Evolutionary conservation across 192 early-diverging fungal genomes (phyloP), one percentile per base, ranked within the genome.

Genomic region (Geosiphon pyriformis): DNA sequence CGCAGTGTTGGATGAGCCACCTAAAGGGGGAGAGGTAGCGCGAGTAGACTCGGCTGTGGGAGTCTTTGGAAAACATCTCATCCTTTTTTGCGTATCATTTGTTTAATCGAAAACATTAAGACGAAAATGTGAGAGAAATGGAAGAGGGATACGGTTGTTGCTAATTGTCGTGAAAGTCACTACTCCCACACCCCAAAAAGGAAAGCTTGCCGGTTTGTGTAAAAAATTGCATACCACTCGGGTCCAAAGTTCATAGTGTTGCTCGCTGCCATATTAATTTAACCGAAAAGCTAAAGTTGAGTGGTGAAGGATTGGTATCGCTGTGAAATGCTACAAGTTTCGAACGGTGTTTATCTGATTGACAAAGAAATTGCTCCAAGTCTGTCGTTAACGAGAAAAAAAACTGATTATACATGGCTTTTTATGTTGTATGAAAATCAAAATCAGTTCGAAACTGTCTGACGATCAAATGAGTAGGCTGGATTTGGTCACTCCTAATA

Each of bases 201-300:
- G 51, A 31, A 58, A 35, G 32, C 30, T 30, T 26, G 31, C 27
- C 37, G 37, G 37, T 42, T 42, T 20, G 25, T 18, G 63, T 31
- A 29, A 32, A 33, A 57, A 53, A 18, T 6, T 30, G 47, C 64
- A 70, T 84, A 87, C 88, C 89, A 90, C 74, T 89, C 85, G 34
- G 89, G 87, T 68, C 89, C 87, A 76, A 91, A 91, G 79, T 91
- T 91, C 87, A 91, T 87, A 30, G 80, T 84, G 56, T 80, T 78
- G 51, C 65, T 67, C 23, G 65, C 23, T 26, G 65, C 65, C 65
- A 67, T 67, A 47, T 56, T 64, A 51, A 26, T 4, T 59, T 59
- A 15, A 6, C n/a, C n/a, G n/a, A n/a, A n/a, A n/a, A n/a, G n/a
- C n/a, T n/a, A n/a, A n/a, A n/a, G n/a, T n/a, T n/a, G n/a, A n/a